Percentiles rank a stretch among this genome's conserved stretches.
phyloP scores from a whole-genome alignment of 2,329 filamentous ascomycete genomes.

The Cephalotrichum gorgonifer region DNA sequence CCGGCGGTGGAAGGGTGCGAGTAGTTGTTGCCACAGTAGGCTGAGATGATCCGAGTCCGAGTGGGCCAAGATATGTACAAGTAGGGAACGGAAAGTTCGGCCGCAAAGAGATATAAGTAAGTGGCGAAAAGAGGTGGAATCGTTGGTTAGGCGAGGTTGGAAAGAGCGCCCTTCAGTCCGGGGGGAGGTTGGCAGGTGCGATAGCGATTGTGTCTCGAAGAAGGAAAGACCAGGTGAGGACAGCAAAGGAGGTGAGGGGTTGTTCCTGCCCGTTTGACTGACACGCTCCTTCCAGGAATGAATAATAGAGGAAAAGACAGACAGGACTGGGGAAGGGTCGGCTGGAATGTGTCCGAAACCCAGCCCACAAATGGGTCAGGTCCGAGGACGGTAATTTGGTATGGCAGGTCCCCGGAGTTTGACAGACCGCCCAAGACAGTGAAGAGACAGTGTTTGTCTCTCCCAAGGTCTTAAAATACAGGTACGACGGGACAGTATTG shows the following conservation, averaged over 20 bases:
- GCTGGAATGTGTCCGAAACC: background rate
- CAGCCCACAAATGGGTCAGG: background rate
- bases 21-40: background rate
- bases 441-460: background rate
- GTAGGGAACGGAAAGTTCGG: background rate
- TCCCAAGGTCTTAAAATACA: background rate
- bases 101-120: background rate
- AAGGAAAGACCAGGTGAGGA: background rate
- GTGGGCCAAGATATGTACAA: background rate
- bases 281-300: background rate
- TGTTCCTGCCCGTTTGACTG: background rate
- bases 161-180: too few relatives aligned
- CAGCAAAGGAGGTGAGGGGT: background rate
- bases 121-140: background rate
- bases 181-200: too few relatives aligned
- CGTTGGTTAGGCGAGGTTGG: background rate
- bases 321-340: background rate
- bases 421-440: background rate
- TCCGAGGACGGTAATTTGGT: too few relatives aligned
- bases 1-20: background rate
- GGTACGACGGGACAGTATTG: background rate
- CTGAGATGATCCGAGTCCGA: background rate
- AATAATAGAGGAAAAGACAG: too few relatives aligned
- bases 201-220: too few relatives aligned
- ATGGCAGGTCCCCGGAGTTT: too few relatives aligned